phyloP scores from a whole-genome alignment of 2,329 filamentous ascomycete genomes.

The Phyllosticta paracitricarpa region DNA sequence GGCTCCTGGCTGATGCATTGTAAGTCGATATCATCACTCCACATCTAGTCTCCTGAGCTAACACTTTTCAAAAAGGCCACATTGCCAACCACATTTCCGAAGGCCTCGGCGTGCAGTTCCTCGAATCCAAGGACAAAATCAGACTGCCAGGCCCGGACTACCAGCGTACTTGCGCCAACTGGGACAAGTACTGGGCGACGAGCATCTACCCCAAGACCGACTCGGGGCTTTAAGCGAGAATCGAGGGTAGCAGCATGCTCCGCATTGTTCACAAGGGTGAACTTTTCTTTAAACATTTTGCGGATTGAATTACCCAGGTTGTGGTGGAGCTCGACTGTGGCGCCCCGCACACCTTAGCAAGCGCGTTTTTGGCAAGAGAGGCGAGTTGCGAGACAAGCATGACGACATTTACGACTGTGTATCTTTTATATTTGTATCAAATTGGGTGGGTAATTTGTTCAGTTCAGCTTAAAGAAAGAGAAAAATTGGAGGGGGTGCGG shows the following conservation, averaged over 20 bases:
- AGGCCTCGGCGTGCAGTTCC: conserved; percentile 45
- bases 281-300: background rate
- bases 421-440: too few relatives aligned
- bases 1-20: conserved; percentile 29
- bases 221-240: conserved; percentile 18
- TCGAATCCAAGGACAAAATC: conserved; percentile 34
- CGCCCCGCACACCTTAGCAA: too few relatives aligned
- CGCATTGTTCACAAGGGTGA: too few relatives aligned
- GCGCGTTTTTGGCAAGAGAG: too few relatives aligned
- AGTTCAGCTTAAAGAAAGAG: too few relatives aligned
- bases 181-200: conserved; percentile 23
- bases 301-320: background rate
- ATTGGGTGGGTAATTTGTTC: too few relatives aligned
- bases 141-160: conserved; percentile 16
- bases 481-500: too few relatives aligned
- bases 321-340: too few relatives aligned
- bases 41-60: too few relatives aligned
- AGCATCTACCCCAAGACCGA: conserved; percentile 20
- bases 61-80: background rate
- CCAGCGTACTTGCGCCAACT: conserved; percentile 23
- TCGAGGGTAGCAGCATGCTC: too few relatives aligned
- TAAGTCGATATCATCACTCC: conserved; percentile 6
- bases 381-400: too few relatives aligned
- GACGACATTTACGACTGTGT: too few relatives aligned
- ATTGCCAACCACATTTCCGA: conserved; percentile 49